A percentile compares a stretch with the other conserved stretches of the same genome.
These are phyloP conservation scores for Ilyonectria sp. DNA, from an alignment of 2,329 filamentous ascomycete species.

Conservation along the genomic window DNA sequence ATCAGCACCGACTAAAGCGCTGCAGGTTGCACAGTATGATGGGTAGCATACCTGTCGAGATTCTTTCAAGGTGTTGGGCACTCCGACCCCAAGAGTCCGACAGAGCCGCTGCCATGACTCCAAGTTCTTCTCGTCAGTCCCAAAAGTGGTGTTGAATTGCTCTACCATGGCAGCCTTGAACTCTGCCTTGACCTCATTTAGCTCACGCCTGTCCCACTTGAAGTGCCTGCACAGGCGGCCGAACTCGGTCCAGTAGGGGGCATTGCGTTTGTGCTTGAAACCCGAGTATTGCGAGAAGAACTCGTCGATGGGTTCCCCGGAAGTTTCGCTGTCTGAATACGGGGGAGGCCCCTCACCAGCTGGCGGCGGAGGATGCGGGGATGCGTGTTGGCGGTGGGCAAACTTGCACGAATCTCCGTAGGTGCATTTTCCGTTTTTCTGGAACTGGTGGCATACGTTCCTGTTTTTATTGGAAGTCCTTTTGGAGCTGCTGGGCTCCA, in stretches of 20 bases:
- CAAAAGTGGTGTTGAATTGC: slow-evolving; percentile 31
- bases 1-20: not conserved
- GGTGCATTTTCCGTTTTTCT: slow-evolving; percentile 1
- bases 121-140: slow-evolving; percentile 20
- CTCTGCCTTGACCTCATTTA: not conserved
- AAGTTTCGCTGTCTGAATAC: not conserved
- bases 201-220: not conserved
- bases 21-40: not conserved
- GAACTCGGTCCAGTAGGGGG: slow-evolving; percentile 31
- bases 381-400: not conserved
- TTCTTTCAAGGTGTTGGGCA: slow-evolving; percentile 25
- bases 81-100: slow-evolving; percentile 15
- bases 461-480: slow-evolving; percentile 12
- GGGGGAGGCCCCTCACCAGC: not conserved
- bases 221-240: slow-evolving; percentile 17
- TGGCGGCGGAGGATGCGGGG: not conserved
- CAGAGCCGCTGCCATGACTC: slow-evolving; percentile 32
- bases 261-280: slow-evolving; percentile 20
- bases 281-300: slow-evolving; percentile 30
- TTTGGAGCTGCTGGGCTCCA: not conserved
- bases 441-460: slow-evolving; percentile 4
- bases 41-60: slow-evolving; percentile 19
- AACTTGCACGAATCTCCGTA: slow-evolving; percentile 22
- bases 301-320: slow-evolving; percentile 21
- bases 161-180: slow-evolving; percentile 28